These are phyloP conservation scores for Aspergillus affinis DNA, from an alignment of 495 filamentous ascomycete genomes.

Conservation along the genomic window DNA sequence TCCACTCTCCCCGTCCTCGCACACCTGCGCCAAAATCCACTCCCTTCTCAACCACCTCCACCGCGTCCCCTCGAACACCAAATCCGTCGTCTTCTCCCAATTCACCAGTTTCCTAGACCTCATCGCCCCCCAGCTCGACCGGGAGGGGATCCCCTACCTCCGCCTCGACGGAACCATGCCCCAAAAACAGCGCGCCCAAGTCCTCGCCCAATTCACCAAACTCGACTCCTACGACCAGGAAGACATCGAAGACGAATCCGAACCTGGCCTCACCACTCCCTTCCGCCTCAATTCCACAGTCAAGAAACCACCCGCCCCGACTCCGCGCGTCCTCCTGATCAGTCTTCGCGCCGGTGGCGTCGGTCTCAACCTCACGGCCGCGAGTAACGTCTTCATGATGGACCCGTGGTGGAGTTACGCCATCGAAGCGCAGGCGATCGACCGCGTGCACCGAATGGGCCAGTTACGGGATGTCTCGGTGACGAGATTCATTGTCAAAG, in stretches of 20 bases:
- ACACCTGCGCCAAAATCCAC: conserved; percentile 79
- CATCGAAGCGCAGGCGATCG: conserved; percentile 95
- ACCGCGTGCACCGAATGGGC: conserved; percentile 98
- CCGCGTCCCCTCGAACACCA: conserved; percentile 66
- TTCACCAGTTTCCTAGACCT: conserved; percentile 96
- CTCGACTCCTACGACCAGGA: conserved; percentile 43
- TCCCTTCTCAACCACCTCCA: conserved; percentile 74
- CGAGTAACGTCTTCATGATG: conserved; percentile 94
- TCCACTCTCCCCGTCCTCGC: conserved; percentile 58
- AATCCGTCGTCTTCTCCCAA: conserved; percentile 92
- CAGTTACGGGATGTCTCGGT: conserved; percentile 85
- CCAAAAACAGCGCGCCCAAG: conserved; percentile 76
- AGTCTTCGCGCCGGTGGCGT: conserved; percentile 91
- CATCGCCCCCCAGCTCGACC: conserved; percentile 72
- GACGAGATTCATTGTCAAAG: conserved; percentile 79
- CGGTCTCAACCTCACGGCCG: conserved; percentile 86
- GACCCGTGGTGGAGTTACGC: conserved; percentile 99
- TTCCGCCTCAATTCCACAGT: conserved; percentile 32
- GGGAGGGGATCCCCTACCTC: conserved; percentile 71
- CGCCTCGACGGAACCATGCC: conserved; percentile 89
- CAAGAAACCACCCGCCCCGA: conserved; percentile 10
- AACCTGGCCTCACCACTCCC: conserved; percentile 6
- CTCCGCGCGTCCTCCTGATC: conserved; percentile 65
- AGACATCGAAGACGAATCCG: conserved; percentile 27
- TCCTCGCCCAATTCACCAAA: conserved; percentile 67